These are phyloP conservation scores for Colletotrichum orbiculare DNA, from an alignment of 2,329 filamentous ascomycete species.

Conservation along the genomic window DNA sequence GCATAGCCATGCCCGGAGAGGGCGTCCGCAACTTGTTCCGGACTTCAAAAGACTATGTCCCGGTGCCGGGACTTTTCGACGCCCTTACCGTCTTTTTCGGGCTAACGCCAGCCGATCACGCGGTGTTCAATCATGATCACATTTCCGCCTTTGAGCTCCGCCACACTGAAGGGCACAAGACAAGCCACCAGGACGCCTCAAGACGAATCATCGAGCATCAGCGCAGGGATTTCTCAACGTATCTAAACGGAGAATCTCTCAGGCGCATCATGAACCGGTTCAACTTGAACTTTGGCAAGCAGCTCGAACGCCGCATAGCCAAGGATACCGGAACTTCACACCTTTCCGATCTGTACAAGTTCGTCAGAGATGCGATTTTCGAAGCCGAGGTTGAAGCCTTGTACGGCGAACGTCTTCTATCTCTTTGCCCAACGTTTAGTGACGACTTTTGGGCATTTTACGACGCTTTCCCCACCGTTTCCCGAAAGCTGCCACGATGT, in stretches of 20 bases:
- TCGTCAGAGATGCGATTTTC: conserved; percentile 16
- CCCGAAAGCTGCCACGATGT: conserved; percentile 21
- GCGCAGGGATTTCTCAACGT: conserved; percentile 18
- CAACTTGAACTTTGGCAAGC: not conserved
- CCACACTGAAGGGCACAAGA: not conserved
- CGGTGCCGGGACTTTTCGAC: conserved; percentile 20
- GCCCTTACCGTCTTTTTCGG: conserved; percentile 28
- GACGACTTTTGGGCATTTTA: conserved; percentile 31
- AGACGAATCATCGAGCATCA: conserved; percentile 32
- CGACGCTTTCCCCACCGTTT: conserved; percentile 23
- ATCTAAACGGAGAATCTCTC: conserved; percentile 21
- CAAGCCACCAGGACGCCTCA: conserved; percentile 13
- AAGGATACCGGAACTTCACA: not conserved
- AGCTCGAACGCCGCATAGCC: not conserved
- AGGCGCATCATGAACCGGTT: conserved; percentile 18
- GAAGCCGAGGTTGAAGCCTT: conserved; percentile 23
- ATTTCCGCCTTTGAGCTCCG: conserved; percentile 16
- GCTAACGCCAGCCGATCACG: conserved; percentile 3
- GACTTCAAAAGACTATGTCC: conserved; percentile 2
- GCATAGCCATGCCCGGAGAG: conserved; percentile 27
- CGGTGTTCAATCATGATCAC: conserved; percentile 23
- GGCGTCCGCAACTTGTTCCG: conserved; percentile 15
- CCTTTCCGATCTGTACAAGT: conserved; percentile 18
- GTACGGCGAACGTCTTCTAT: conserved; percentile 18
- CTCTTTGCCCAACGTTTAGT: conserved; percentile 18